Base-by-base conservation (phyloP, 805 yeast species). In the Candida ascalaphidarum region DNA sequence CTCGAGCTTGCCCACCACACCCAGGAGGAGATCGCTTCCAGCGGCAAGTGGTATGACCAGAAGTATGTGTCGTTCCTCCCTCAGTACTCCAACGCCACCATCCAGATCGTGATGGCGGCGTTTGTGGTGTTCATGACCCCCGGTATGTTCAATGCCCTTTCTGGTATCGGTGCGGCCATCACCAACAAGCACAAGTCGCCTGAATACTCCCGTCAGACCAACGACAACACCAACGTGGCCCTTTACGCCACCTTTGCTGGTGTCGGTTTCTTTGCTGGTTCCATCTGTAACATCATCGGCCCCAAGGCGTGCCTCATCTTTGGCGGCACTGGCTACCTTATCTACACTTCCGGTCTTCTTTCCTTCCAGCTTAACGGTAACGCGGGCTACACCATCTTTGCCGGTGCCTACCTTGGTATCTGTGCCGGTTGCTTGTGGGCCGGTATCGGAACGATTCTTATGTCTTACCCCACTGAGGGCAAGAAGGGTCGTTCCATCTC, bases 361-460 rank as follows among this genome's bases (percentile, higher is more conserved):
- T 57, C 65, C 34, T 74, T 53, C 47, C 54, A 59, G 42, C 67
- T 66, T 36, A 61, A 52, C 31, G 47, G 53, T 27, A 71, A 69
- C 40, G 50, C 45, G 9, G 78, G 74, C 6, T 73, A 69, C 43
- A 68, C 65, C 29, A 63, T 73, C 30, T 69, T 69, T 37, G 65
- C 75, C 14, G 78, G 78, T 25, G 77, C 77, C 14, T 63, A 60
- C 44, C 56, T 74, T 35, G 80, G 80, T 41, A 32, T 69, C 24
- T 61, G 74, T 49, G 80, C 79, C 8, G 58, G 71, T 22, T 46
- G 60, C 25, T 55, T 72, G 28, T 74, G 80, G 80, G 68, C 76
- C 17, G 76, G 77, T 19, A 77, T 71, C 44, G 74, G 75, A 28
- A 52, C 71, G 16, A 65, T 74, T 26, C 64, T 72, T 36, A 65